Evolutionary conservation across 2,329 filamentous ascomycete genomes (phyloP).

Genomic region (Stagonosporopsis chrysanthemi): DNA sequence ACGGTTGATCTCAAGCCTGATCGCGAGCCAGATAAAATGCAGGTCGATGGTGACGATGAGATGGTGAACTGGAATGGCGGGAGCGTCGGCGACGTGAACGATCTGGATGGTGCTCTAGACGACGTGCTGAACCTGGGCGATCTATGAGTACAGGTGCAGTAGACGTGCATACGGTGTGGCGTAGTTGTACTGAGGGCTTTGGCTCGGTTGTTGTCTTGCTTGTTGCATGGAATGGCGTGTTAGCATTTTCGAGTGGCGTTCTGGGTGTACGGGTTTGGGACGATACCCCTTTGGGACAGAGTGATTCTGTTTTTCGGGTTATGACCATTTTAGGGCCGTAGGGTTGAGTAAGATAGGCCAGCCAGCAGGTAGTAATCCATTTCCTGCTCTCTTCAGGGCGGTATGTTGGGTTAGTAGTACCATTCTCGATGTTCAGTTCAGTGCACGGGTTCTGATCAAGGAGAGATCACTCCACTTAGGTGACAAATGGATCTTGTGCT

Average conservation of each 20-base stretch:
- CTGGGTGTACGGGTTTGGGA: background rate
- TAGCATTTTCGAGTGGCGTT: background rate
- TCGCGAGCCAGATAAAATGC: conserved; percentile 38
- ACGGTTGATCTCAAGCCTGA: conserved; percentile 4
- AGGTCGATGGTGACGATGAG: conserved; percentile 47
- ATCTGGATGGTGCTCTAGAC: conserved; percentile 50
- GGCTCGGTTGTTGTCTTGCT: background rate
- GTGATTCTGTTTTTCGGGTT: background rate
- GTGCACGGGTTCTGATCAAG: too few species aligned
- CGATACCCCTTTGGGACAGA: background rate
- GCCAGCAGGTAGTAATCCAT: background rate
- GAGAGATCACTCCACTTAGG: too few species aligned
- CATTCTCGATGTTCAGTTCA: too few species aligned
- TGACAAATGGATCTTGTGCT: too few species aligned
- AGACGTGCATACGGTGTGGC: background rate
- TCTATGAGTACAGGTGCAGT: conserved; percentile 10
- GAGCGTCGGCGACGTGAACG: conserved; percentile 38
- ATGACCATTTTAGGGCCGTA: background rate
- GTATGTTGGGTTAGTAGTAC: too few species aligned
- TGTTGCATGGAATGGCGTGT: background rate
- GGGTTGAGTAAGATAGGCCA: background rate
- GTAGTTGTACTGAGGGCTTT: background rate
- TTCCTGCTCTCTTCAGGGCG: background rate
- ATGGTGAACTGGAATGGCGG: conserved; percentile 52
- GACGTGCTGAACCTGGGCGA: conserved; percentile 45